Evolutionary conservation across 495 filamentous ascomycete species (phyloP).

Genomic region (Hypoxylon rickii): DNA sequence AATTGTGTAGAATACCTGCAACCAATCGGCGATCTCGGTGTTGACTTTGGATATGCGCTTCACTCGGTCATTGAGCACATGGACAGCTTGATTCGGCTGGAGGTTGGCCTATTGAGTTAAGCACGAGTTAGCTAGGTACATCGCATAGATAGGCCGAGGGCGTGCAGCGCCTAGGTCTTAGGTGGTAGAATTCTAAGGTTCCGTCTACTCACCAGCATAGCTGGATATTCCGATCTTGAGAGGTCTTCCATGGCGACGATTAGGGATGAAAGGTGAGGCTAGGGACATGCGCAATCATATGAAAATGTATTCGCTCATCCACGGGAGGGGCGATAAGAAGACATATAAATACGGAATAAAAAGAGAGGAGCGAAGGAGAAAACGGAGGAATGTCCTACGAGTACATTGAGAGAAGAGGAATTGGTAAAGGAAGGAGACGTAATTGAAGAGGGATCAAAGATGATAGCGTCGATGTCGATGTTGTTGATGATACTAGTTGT

Average conservation of each 20-base stretch:
- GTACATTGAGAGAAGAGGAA: constrained; percentile 27
- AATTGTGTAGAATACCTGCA: constrained; percentile 69
- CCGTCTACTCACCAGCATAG: constrained; percentile 81
- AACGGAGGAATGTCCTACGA: neutral
- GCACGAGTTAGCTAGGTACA: constrained; percentile 17
- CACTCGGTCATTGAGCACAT: constrained; percentile 83
- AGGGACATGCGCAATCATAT: constrained; percentile 47
- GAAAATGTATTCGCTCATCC: constrained; percentile 20
- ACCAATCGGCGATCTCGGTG: constrained; percentile 91
- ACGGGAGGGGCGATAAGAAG: constrained; percentile 34
- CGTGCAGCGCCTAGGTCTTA: too few relatives aligned
- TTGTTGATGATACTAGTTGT: constrained; percentile 21
- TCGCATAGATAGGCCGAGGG: too few relatives aligned
- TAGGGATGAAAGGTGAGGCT: constrained; percentile 50
- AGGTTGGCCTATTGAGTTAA: constrained; percentile 68
- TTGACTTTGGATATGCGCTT: constrained; percentile 87
- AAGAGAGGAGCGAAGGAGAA: constrained; percentile 29
- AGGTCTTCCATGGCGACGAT: constrained; percentile 66
- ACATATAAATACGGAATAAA: constrained; percentile 37
- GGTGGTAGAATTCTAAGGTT: too few relatives aligned
- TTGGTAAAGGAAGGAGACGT: constrained; percentile 11
- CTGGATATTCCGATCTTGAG: constrained; percentile 91
- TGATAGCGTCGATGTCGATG: constrained; percentile 4
- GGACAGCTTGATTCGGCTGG: constrained; percentile 82
- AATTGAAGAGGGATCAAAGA: constrained; percentile 25